Evolutionary conservation across 352 stramenopile species (phyloP).

Genomic region (Globisporangium cylindrosporum): DNA sequence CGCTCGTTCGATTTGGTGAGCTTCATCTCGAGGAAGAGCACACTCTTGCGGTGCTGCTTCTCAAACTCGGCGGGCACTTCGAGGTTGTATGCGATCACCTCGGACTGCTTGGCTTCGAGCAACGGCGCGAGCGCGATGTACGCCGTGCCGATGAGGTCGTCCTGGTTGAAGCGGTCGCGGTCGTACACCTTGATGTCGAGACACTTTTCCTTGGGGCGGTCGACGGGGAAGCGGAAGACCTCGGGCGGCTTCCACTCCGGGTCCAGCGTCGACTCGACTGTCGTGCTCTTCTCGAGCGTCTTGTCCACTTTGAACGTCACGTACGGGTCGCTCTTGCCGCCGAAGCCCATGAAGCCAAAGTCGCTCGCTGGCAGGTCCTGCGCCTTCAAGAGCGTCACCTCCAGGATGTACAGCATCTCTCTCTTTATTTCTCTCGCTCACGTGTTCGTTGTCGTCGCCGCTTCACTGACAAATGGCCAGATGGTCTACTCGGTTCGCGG

Average conservation of each 20-base stretch:
- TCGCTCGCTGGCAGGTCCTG: slow-evolving; percentile 52
- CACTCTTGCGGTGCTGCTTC: slow-evolving; percentile 58
- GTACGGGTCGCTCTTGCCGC: slow-evolving; percentile 77
- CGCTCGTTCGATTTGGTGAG: slow-evolving; percentile 40
- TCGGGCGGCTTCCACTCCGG: slow-evolving; percentile 53
- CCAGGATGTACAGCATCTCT: slow-evolving; percentile 40
- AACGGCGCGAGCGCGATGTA: slow-evolving; percentile 51
- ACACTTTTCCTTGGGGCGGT: slow-evolving; percentile 50
- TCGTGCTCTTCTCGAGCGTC: slow-evolving; percentile 47
- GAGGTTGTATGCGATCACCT: slow-evolving; percentile 53
- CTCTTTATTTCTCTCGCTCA: background rate
- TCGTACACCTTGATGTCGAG: slow-evolving; percentile 63
- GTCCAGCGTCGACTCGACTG: slow-evolving; percentile 42
- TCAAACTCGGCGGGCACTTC: slow-evolving; percentile 54
- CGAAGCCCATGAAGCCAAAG: slow-evolving; percentile 67
- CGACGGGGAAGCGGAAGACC: slow-evolving; percentile 58
- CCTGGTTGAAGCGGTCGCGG: slow-evolving; percentile 55
- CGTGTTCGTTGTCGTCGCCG: background rate
- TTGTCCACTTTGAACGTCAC: slow-evolving; percentile 56
- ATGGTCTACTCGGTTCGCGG: background rate
- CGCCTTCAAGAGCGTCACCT: slow-evolving; percentile 60
- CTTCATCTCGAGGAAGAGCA: slow-evolving; percentile 61
- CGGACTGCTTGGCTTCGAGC: slow-evolving; percentile 37
- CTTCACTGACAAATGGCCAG: background rate
- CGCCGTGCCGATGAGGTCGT: slow-evolving; percentile 55